Evolutionary conservation across 768 basidiomycete genomes (phyloP), one percentile per base, ranked within the genome.

Genomic region (Amanita rubescens): DNA sequence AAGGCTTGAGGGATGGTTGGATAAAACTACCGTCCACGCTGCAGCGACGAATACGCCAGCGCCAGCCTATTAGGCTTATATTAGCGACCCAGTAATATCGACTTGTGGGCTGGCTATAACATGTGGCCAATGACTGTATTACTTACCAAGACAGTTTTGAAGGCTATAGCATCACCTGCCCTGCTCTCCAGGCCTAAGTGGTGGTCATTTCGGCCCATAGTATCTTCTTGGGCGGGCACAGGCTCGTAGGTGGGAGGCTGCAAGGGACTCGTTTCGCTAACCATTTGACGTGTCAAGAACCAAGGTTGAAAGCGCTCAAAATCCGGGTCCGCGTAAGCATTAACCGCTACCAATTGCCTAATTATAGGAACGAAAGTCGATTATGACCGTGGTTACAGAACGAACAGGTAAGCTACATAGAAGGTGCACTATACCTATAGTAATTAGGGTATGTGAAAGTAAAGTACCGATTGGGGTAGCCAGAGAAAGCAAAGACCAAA

Each of bases 1-100:
- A 0, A 74, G 61, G 0, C 62, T 56, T 20, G 57, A 57, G 2
- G 81, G 82, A 48, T 75, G 55, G 43, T 73, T 80, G 58, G 59
- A 66, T 35, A 82, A 56, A 41, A 82, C 60, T 51, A 69, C 63
- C 12, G 60, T 55, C 78, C 80, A 83, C 3, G 79, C 77, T 6
- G 72, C 35, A 2, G 66, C 30, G 11, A 67, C 63, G 44, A 78
- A 67, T 24, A 72, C 55, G 27, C 80, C 82, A 14, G 10, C 12
- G 5, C 12, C 19, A 17, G 5, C 14, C 11, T 35, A 19, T 14
- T 41, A 14, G 3, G 15, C n/a, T n/a, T n/a, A n/a, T n/a, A n/a
- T n/a, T n/a, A n/a, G n/a, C n/a, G n/a, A n/a, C n/a, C n/a, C n/a
- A n/a, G n/a, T n/a, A n/a, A n/a, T n/a, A n/a, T n/a, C n/a, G n/a